Evolutionary conservation across 2,329 filamentous ascomycete species (phyloP), one percentile per base, ranked within the genome.

Genomic region (Aspergillus costaricaensis): DNA sequence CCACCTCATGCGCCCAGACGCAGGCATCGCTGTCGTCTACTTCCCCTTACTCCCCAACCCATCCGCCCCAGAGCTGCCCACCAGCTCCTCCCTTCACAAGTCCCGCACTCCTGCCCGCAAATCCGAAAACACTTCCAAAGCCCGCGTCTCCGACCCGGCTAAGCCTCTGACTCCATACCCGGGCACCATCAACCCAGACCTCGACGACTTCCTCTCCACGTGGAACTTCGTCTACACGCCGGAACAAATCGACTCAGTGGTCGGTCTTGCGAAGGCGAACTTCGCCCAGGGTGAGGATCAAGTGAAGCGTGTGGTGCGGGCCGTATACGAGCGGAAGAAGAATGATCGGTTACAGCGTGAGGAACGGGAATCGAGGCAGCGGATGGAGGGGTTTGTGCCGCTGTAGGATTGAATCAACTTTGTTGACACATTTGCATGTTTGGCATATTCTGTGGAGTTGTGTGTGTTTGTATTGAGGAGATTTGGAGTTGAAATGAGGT

Each of bases 191-290:
- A 90, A 96, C 67, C 95, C 95, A 0, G 87, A 88, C 23, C 86
- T 85, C 2, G 90, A 86, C 56, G 92, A 96, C 62, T 98, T 92
- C 76, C 87, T 98, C 81, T 91, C 88, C 67, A 99, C 95, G 0
- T 99, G 95, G 95, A 99, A 99, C 73, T 98, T 98, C 73, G 88
- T 97, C 30, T 99, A 98, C 75, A 96, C 91, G 2, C 89, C 92
- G 0, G 88, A 95, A 59, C 89, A 99, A 75, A 88, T 99, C 55
- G 93, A 98, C 68, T 85, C 86, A 25, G 92, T 96, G 0, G 89
- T 96, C 2, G 83, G 85, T 5, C 83, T 99, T 27, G 93, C 95
- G 1, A 84, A 87, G 58, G 91, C 91, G 10, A 99, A 99, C 76
- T 99, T 92, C 67, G 82, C 86, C 5, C 91, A 96, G 73, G 92